phyloP scores from a whole-genome alignment of 2,329 filamentous ascomycete species.

The Colletotrichum eremochloae region DNA sequence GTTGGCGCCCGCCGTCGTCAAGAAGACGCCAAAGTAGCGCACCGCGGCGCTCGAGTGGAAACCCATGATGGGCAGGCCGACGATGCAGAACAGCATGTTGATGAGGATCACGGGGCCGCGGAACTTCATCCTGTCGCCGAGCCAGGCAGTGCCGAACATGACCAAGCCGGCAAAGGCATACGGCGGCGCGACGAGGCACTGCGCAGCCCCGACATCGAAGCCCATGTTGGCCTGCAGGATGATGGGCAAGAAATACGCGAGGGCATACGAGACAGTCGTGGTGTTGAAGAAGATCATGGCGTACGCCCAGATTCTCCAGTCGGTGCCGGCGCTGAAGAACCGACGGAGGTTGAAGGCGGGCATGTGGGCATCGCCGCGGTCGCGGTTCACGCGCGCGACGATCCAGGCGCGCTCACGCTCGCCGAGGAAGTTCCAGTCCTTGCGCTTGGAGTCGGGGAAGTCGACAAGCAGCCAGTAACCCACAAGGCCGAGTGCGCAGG shows the following conservation, averaged over 20 bases:
- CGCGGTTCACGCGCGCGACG: conserved; percentile 66
- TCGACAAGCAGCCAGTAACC: conserved; percentile 73
- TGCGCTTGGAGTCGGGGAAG: conserved; percentile 70
- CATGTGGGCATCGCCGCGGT: conserved; percentile 68
- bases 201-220: conserved; percentile 73
- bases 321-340: conserved; percentile 61
- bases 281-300: conserved; percentile 73
- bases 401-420: conserved; percentile 66
- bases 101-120: conserved; percentile 75
- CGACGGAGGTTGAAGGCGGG: conserved; percentile 64
- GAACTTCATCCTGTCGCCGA: conserved; percentile 75
- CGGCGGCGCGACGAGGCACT: conserved; percentile 79
- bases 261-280: conserved; percentile 80
- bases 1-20: conserved; percentile 82
- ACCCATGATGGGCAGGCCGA: conserved; percentile 80
- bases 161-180: conserved; percentile 75
- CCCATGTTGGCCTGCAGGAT: conserved; percentile 75
- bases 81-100: conserved; percentile 75
- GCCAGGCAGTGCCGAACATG: conserved; percentile 71
- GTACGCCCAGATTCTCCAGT: conserved; percentile 74
- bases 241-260: conserved; percentile 84
- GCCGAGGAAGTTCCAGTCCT: conserved; percentile 66
- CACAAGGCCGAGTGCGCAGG: conserved; percentile 62
- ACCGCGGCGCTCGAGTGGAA: conserved; percentile 69
- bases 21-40: conserved; percentile 81